Percentiles rank a stretch among this genome's conserved stretches.
Evolutionary conservation across 2,329 filamentous ascomycete genomes (phyloP).

Genomic region (Trichoderma semiorbis): DNA sequence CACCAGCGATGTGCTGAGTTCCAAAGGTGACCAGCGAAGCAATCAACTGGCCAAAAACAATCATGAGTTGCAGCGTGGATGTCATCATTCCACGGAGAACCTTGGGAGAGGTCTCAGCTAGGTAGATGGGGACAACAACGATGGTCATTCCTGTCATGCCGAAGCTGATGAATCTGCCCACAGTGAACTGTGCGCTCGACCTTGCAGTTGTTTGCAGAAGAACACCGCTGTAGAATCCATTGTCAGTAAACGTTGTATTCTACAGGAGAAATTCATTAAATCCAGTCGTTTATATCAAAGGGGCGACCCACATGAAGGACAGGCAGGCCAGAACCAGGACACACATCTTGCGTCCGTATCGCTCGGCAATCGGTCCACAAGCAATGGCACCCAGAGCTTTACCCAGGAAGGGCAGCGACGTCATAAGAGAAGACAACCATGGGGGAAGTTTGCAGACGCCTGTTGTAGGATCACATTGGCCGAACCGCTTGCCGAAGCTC

Average conservation of each 20-base stretch:
- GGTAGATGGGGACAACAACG: conserved; percentile 32
- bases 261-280: not conserved
- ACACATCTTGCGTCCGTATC: conserved; percentile 17
- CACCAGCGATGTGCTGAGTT: conserved; percentile 24
- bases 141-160: conserved; percentile 33
- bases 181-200: conserved; percentile 30
- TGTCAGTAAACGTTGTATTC: not conserved
- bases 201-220: conserved; percentile 29
- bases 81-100: conserved; percentile 29
- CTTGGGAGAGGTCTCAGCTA: conserved; percentile 27
- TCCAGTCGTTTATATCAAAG: not conserved
- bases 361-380: conserved; percentile 18
- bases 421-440: conserved; percentile 28
- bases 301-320: conserved; percentile 17
- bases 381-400: conserved; percentile 21
- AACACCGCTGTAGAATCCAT: conserved; percentile 25
- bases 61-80: conserved; percentile 30
- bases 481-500: conserved; percentile 26
- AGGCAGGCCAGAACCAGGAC: conserved; percentile 8
- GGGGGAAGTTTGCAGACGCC: conserved; percentile 21
- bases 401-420: conserved; percentile 26
- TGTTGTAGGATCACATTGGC: conserved; percentile 22
- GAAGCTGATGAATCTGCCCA: conserved; percentile 30
- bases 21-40: conserved; percentile 28
- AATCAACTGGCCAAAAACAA: conserved; percentile 27